Evolutionary conservation across 2,329 filamentous ascomycete species (phyloP), one percentile per base, ranked within the genome.

Genomic region (Chaetomium sp.): DNA sequence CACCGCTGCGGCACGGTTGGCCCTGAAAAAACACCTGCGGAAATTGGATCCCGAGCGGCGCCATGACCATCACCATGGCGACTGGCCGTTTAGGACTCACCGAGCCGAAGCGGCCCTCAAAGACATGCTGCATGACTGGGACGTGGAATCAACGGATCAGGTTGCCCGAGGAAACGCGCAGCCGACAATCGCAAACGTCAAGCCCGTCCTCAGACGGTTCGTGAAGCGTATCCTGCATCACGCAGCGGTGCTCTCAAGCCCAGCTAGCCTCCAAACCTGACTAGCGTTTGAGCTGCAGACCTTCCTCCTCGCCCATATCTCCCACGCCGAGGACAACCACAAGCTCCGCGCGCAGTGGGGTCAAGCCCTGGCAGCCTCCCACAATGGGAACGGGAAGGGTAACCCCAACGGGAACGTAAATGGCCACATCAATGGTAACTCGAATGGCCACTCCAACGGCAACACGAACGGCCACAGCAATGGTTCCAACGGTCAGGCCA

Each of bases 281-380:
- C n/a, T 47, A 1, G n/a, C 45, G 7, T 47, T 47, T 23, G 45
- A 47, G 45, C 19, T 47, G 21, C 45, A 47, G 45, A 47, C 45
- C 45, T 47, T 47, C 45, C 45, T 47, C n/a, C 45, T 47, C 45
- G 45, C 45, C n/a, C 45, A 47, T 10, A 47, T 47, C 45, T 9
- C 19, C n/a, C 45, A 47, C n/a, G 45, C 45, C n/a, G 45, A 47
- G 23, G 45, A 47, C 45, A 47, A 47, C 45, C 45, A 47, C 45
- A n/a, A 8, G 7, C 45, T 47, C 45, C 45, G 45, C n/a, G 45
- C n/a, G 8, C 45, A 47, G 45, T 23, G 6, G 45, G 8, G 23
- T 23, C n/a, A 23, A 23, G n/a, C 45, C 2, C 45, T 13, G 3
- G 38, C 45, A 47, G n/a, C 8, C 7, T 1, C 9, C 7, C 19